A percentile compares a stretch with the other conserved stretches of the same genome.
Conservation (phyloP, 164 flowering plant genomes). For the Macadamia tetraphylla region DNA sequence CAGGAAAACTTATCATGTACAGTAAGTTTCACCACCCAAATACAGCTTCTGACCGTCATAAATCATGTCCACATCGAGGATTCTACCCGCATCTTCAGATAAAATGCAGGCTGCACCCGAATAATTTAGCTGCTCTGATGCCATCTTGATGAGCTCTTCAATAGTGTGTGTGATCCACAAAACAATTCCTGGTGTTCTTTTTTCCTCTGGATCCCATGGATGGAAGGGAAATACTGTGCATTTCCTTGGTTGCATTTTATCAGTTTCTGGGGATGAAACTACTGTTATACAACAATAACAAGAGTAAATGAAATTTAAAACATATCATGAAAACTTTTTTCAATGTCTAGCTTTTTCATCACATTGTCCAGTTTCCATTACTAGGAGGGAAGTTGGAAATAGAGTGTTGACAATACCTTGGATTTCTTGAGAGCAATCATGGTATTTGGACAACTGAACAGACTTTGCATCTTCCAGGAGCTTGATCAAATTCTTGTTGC, state of each 20-base stretch:
- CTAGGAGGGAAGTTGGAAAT: background rate
- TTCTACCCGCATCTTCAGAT: conserved; percentile 29
- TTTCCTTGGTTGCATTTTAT: conserved; percentile 38
- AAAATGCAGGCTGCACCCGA: conserved; percentile 34
- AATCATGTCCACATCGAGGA: too few relatives aligned
- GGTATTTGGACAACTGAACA: conserved; percentile 33
- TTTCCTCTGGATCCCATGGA: conserved; percentile 59
- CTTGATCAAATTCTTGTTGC: conserved; percentile 60
- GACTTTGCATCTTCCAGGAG: conserved; percentile 70
- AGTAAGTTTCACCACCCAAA: too few relatives aligned
- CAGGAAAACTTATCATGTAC: too few relatives aligned
- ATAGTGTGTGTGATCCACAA: conserved; percentile 63
- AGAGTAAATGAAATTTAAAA: too few relatives aligned
- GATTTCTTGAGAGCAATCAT: conserved; percentile 27
- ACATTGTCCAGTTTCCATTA: background rate
- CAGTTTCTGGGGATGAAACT: conserved; percentile 18
- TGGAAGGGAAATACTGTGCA: conserved; percentile 90
- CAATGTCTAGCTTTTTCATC: background rate
- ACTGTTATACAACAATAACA: background rate
- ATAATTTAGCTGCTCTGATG: conserved; percentile 38
- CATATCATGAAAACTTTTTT: too few relatives aligned
- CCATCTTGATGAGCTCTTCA: conserved; percentile 53
- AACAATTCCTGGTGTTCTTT: conserved; percentile 55
- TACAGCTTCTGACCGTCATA: too few relatives aligned
- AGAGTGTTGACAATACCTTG: conserved; percentile 37